Conservation (phyloP, 352 stramenopile species). For the Pythium dissotocum region DNA sequence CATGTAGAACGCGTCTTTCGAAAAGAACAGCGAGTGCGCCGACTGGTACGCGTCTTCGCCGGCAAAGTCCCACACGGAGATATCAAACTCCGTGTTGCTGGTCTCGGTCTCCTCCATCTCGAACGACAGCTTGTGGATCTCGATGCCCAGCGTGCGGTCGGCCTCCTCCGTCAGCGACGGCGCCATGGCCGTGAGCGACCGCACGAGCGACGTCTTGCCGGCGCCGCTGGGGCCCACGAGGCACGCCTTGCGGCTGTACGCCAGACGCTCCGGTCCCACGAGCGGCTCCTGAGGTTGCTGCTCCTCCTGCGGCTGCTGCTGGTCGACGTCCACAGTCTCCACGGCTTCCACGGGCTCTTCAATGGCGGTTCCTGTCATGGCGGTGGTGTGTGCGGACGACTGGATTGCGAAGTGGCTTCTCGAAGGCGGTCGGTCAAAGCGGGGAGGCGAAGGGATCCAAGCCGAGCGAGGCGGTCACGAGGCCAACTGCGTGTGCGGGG, state of each 20-base stretch:
- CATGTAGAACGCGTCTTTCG: constrained; percentile 23
- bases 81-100: constrained; percentile 11
- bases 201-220: constrained; percentile 38
- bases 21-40: constrained; percentile 29
- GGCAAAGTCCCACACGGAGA: constrained; percentile 30
- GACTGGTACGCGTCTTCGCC: constrained; percentile 25
- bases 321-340: not conserved
- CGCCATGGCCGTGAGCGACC: constrained; percentile 24
- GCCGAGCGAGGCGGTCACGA: not conserved
- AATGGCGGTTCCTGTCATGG: not conserved
- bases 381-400: not conserved
- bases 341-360: not conserved
- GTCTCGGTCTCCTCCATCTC: constrained; percentile 18
- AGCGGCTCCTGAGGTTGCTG: not conserved
- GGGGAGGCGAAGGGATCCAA: not conserved
- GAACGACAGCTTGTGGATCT: constrained; percentile 32
- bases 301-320: constrained; percentile 5
- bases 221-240: constrained; percentile 35
- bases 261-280: constrained; percentile 14
- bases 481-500: not conserved
- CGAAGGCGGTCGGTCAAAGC: not conserved
- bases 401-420: constrained; percentile 3
- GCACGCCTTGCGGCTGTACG: constrained; percentile 37
- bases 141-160: constrained; percentile 35
- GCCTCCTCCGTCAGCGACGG: constrained; percentile 20